Percentiles rank a stretch among this genome's conserved stretches.
Conservation (phyloP, 2,329 filamentous ascomycete species). For the Talaromyces sp. region DNA sequence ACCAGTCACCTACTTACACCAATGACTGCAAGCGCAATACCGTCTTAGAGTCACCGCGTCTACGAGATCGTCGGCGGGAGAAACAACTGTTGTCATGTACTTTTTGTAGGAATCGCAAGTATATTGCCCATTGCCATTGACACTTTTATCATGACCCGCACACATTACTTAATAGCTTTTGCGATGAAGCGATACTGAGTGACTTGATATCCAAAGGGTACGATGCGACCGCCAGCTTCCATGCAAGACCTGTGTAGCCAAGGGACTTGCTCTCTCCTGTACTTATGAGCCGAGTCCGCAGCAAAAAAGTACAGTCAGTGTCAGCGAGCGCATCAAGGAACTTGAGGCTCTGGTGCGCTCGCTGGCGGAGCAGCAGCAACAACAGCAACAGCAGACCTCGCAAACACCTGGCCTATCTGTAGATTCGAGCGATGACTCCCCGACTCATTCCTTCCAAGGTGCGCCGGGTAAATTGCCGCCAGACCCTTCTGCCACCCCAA, state of each 20-base stretch:
- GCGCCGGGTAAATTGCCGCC: too few relatives aligned
- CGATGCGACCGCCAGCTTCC: conserved; percentile 57
- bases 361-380: conserved; percentile 18
- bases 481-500: too few relatives aligned
- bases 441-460: too few relatives aligned
- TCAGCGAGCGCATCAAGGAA: conserved; percentile 29
- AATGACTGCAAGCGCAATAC: too few relatives aligned
- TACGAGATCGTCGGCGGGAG: conserved; percentile 29
- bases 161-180: too few relatives aligned
- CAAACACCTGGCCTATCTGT: too few relatives aligned
- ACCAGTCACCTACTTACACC: too few relatives aligned
- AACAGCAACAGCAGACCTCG: not conserved
- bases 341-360: conserved; percentile 18
- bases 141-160: too few relatives aligned
- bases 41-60: not conserved
- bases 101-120: conserved; percentile 36
- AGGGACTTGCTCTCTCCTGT: conserved; percentile 49
- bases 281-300: conserved; percentile 52
- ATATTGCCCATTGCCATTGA: conserved; percentile 10
- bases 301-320: conserved; percentile 42
- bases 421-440: too few relatives aligned
- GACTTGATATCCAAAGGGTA: conserved; percentile 33
- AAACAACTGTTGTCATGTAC: conserved; percentile 37
- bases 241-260: conserved; percentile 55
- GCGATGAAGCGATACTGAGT: too few relatives aligned